A percentile compares a stretch with the other conserved stretches of the same genome.
Evolutionary conservation across 495 filamentous ascomycete genomes (phyloP).

Genomic region (Thermothielavioides terrestris): DNA sequence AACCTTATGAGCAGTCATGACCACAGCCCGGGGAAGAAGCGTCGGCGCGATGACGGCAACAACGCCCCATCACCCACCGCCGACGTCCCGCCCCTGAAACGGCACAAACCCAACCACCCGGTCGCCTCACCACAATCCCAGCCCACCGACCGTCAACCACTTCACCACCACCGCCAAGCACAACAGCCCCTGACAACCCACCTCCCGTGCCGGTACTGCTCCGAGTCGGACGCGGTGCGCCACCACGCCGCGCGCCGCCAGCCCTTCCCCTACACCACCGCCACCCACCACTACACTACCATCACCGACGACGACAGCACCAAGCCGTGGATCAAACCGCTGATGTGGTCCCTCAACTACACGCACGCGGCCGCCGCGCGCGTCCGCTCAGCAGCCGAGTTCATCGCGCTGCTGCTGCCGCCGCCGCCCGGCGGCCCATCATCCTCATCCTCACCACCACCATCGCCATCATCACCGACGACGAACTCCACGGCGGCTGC

Average conservation of each 20-base stretch:
- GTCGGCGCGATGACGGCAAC: no score
- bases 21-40: neutral
- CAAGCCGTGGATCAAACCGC: constrained; percentile 6
- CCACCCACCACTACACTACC: neutral
- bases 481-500: neutral
- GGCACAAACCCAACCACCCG: neutral
- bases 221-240: constrained; percentile 4
- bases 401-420: neutral
- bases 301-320: neutral
- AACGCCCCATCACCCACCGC: neutral
- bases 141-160: neutral
- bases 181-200: neutral
- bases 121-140: neutral
- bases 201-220: constrained; percentile 10
- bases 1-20: neutral
- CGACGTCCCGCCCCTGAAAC: neutral
- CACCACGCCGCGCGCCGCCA: neutral
- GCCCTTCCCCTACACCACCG: no score
- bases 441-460: no score
- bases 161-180: neutral
- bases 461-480: no score
- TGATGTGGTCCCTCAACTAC: neutral
- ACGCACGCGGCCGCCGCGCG: neutral
- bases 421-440: no score
- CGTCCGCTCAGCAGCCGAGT: neutral